Conservation (phyloP, 1,284 basidiomycete genomes). For the Ganoderma sinense region DNA sequence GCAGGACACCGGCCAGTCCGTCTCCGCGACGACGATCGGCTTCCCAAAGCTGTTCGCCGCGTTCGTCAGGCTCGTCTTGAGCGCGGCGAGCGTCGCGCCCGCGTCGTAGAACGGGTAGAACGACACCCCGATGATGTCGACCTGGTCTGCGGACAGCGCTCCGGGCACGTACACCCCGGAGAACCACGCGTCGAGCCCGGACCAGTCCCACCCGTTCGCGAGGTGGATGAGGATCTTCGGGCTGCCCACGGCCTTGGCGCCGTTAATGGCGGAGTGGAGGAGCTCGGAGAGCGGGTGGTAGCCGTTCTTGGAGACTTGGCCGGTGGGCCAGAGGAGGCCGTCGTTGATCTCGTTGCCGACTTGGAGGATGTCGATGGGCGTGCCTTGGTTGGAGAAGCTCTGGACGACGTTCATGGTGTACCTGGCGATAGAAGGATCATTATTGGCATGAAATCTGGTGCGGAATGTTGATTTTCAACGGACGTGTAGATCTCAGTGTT, state of each 20-base stretch:
- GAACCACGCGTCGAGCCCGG: constrained; percentile 57
- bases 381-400: constrained; percentile 59
- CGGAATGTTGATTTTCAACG: constrained; percentile 22
- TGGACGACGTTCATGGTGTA: constrained; percentile 62
- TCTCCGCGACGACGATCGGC: constrained; percentile 68
- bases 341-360: constrained; percentile 72
- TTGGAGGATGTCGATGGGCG: constrained; percentile 60
- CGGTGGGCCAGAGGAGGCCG: constrained; percentile 69
- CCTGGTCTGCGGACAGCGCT: constrained; percentile 54
- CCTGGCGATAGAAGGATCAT: constrained; percentile 35
- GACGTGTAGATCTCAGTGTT: constrained; percentile 64
- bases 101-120: constrained; percentile 73
- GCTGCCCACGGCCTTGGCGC: constrained; percentile 53
- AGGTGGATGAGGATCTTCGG: constrained; percentile 67
- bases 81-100: constrained; percentile 57
- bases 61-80: constrained; percentile 58
- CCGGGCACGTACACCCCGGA: constrained; percentile 60
- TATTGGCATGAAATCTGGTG: neutral
- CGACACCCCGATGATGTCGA: constrained; percentile 69
- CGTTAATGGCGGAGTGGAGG: constrained; percentile 61
- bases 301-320: constrained; percentile 60
- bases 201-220: constrained; percentile 68
- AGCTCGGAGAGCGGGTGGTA: constrained; percentile 64
- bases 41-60: constrained; percentile 59
- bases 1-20: constrained; percentile 68